These are phyloP conservation scores for Dicorynia guianensis DNA, from an alignment of 306 rosid genomes.

Conservation along the genomic window DNA sequence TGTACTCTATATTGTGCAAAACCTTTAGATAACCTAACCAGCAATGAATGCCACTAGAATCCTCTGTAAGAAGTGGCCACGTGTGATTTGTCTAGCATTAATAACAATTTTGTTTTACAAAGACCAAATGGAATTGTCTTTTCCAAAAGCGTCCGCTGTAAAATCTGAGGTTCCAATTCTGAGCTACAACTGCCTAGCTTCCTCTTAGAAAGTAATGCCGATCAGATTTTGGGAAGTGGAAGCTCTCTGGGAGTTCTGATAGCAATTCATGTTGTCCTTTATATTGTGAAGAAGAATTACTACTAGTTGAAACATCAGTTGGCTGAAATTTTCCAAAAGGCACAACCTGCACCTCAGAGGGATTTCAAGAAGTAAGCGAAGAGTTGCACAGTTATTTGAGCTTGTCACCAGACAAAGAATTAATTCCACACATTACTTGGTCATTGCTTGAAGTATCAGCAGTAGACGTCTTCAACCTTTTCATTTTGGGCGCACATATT, in stretches of 20 bases:
- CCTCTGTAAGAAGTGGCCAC: conserved; percentile 27
- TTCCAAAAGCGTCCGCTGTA: conserved; percentile 34
- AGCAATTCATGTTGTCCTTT: conserved; percentile 45
- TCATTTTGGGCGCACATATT: conserved; percentile 50
- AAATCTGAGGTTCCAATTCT: conserved; percentile 47
- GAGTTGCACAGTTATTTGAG: conserved; percentile 19
- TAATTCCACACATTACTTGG: conserved; percentile 55
- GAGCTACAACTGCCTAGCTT: conserved; percentile 44
- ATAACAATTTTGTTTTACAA: conserved; percentile 36
- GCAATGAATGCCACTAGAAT: conserved; percentile 27
- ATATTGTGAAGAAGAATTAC: conserved; percentile 40
- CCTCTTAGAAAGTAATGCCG: conserved; percentile 48
- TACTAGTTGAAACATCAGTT: conserved; percentile 43
- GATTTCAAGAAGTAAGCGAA: conserved; percentile 34
- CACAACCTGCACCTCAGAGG: conserved; percentile 52
- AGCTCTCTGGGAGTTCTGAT: conserved; percentile 56
- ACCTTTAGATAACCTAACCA: conserved; percentile 42
- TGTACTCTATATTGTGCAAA: conserved; percentile 31
- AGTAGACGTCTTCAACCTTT: conserved; percentile 60
- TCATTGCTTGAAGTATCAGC: conserved; percentile 48
- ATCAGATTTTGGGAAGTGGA: conserved; percentile 43
- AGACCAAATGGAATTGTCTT: conserved; percentile 23
- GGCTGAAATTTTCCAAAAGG: conserved; percentile 48
- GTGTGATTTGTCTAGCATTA: conserved; percentile 19
- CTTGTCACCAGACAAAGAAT: conserved; percentile 16